Percentiles rank a stretch among this genome's conserved stretches.
Evolutionary conservation across 2,329 filamentous ascomycete species (phyloP).

Genomic region (Mycosphaerella sp.): DNA sequence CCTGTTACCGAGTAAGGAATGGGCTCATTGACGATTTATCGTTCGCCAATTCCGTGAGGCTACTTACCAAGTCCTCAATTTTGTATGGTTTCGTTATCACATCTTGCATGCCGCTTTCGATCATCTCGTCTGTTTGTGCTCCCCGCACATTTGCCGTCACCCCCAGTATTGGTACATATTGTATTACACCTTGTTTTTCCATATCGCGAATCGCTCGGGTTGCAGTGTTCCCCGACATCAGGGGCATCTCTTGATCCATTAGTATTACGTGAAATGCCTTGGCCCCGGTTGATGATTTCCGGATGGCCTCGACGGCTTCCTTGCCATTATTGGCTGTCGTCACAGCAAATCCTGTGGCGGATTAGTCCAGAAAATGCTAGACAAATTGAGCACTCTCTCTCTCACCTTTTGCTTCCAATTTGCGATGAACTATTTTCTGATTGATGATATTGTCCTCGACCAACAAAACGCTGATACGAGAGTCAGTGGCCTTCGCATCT

Average conservation of each 20-base stretch:
- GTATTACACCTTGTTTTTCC: slow-evolving; percentile 20
- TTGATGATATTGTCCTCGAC: slow-evolving; percentile 32
- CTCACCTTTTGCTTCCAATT: slow-evolving; percentile 23
- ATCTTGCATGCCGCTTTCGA: slow-evolving; percentile 31
- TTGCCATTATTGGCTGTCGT: slow-evolving; percentile 31
- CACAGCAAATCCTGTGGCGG: slow-evolving; percentile 21
- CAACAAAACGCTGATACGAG: slow-evolving; percentile 21
- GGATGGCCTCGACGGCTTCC: slow-evolving; percentile 28
- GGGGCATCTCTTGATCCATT: slow-evolving; percentile 34
- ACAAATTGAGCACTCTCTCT: too few species aligned
- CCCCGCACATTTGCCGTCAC: slow-evolving; percentile 33
- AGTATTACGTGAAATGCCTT: slow-evolving; percentile 28
- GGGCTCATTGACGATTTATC: background rate
- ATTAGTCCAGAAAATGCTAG: background rate
- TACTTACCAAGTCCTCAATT: slow-evolving; percentile 30
- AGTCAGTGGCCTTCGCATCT: slow-evolving; percentile 2
- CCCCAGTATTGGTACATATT: slow-evolving; percentile 29
- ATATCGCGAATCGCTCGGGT: slow-evolving; percentile 25
- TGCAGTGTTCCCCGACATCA: slow-evolving; percentile 31
- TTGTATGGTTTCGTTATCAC: slow-evolving; percentile 32
- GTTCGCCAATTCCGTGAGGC: slow-evolving; percentile 3
- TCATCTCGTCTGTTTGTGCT: slow-evolving; percentile 31
- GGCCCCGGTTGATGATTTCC: slow-evolving; percentile 17
- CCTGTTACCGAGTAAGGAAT: background rate
- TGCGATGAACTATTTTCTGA: slow-evolving; percentile 28